Percentiles rank a stretch among this genome's conserved stretches.
phyloP scores from a whole-genome alignment of 345 rosid species.

The Reutealis trisperma region DNA sequence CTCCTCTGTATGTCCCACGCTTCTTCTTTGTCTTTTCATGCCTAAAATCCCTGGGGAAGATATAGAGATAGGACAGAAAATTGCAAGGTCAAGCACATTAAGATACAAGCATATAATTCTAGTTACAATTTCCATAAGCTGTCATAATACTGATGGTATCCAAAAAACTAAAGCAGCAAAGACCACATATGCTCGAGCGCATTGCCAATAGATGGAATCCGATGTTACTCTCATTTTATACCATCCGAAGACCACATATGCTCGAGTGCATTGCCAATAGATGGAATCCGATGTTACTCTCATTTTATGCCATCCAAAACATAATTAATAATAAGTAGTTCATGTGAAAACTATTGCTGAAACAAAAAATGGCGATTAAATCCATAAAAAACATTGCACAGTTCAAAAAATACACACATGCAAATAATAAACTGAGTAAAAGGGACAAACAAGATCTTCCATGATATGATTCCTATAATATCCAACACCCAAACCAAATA shows the following conservation, averaged over 20 bases:
- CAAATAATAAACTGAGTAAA: background rate
- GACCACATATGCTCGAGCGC: too few relatives aligned
- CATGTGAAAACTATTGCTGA: too few relatives aligned
- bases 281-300: background rate
- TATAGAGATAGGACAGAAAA: background rate
- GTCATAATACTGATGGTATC: background rate
- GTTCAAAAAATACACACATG: background rate
- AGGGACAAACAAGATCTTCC: background rate
- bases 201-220: too few relatives aligned
- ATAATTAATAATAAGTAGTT: too few relatives aligned
- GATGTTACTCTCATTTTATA: background rate
- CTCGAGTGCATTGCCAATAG: too few relatives aligned
- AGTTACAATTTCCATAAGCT: background rate
- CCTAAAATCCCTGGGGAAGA: slow-evolving; percentile 65
- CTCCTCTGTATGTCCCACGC: slow-evolving; percentile 94
- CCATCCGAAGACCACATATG: background rate
- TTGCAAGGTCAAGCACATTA: background rate
- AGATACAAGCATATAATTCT: background rate
- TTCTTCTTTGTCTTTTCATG: slow-evolving; percentile 99
- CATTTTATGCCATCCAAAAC: background rate
- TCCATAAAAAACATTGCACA: background rate
- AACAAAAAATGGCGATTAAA: too few relatives aligned
- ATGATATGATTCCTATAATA: background rate
- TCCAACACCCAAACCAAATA: background rate
- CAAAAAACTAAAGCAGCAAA: too few relatives aligned